Conservation (phyloP, 2,329 filamentous ascomycete species). For the Blastomyces gilchristii region DNA sequence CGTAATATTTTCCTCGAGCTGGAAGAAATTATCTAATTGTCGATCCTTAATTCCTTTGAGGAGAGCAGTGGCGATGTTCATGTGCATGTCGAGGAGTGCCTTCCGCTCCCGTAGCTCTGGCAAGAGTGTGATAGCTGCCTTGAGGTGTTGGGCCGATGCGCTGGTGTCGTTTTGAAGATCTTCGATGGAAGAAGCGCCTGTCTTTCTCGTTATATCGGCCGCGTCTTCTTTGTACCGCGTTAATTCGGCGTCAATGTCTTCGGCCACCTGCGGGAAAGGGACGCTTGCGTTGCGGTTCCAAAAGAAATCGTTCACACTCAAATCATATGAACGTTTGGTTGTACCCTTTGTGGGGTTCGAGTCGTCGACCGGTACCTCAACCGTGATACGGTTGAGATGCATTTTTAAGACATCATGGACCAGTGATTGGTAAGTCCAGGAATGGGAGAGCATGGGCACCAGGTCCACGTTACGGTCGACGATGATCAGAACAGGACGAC, state of each 20-base stretch:
- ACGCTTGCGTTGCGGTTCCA: constrained; percentile 86
- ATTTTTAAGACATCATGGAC: constrained; percentile 69
- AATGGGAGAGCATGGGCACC: constrained; percentile 97
- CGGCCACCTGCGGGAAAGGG: constrained; percentile 90
- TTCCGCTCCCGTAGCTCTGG: constrained; percentile 91
- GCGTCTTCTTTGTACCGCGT: constrained; percentile 94
- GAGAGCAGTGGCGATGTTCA: constrained; percentile 85
- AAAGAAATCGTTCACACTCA: constrained; percentile 87
- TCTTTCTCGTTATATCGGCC: constrained; percentile 87
- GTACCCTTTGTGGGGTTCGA: constrained; percentile 60
- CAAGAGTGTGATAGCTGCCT: constrained; percentile 84
- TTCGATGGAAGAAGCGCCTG: constrained; percentile 82
- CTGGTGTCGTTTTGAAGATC: constrained; percentile 84
- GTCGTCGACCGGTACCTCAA: constrained; percentile 74
- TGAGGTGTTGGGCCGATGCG: constrained; percentile 84
- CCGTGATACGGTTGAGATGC: constrained; percentile 86
- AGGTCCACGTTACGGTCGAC: constrained; percentile 93
- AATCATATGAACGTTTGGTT: constrained; percentile 82
- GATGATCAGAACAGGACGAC: constrained; percentile 80
- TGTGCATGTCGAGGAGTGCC: constrained; percentile 91
- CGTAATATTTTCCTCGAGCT: constrained; percentile 82
- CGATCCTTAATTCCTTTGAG: constrained; percentile 82
- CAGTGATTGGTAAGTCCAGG: constrained; percentile 79
- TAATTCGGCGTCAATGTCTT: constrained; percentile 89
- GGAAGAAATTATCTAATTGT: constrained; percentile 91